phyloP scores from a whole-genome alignment of 1,284 basidiomycete genomes.

The Puccinia triticina region DNA sequence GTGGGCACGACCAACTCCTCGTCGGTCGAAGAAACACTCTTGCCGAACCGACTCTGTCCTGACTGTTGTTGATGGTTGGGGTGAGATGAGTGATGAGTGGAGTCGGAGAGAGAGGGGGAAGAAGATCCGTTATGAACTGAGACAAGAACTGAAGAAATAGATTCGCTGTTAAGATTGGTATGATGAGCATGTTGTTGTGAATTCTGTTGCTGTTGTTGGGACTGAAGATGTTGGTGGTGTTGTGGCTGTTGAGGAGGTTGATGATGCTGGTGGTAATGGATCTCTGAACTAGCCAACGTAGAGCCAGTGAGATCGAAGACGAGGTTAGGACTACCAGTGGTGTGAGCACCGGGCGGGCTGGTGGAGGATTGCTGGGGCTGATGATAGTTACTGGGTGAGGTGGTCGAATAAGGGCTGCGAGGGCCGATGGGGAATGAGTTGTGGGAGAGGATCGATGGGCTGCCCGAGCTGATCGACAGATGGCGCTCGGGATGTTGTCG shows the following conservation, averaged over 20 bases:
- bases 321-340: conserved; percentile 10
- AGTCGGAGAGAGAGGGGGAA: conserved; percentile 13
- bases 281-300: not conserved
- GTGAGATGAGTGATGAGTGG: not conserved
- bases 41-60: not conserved
- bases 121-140: conserved; percentile 32
- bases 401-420: conserved; percentile 20
- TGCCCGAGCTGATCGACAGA: conserved; percentile 49
- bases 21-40: not conserved
- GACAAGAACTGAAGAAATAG: conserved; percentile 31
- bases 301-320: conserved; percentile 30
- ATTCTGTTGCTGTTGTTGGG: conserved; percentile 14
- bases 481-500: conserved; percentile 32
- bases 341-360: conserved; percentile 12
- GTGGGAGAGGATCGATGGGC: conserved; percentile 40
- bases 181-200: conserved; percentile 29
- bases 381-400: conserved; percentile 33
- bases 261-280: conserved; percentile 18
- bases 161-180: conserved; percentile 5
- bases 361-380: conserved; percentile 23
- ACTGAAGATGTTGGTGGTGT: conserved; percentile 7
- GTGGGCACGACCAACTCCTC: not conserved
- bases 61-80: not conserved
- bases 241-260: conserved; percentile 31
- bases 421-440: conserved; percentile 32